Percentiles rank a stretch among this genome's conserved stretches.
Evolutionary conservation across 2,329 filamentous ascomycete genomes (phyloP).

Genomic region (Sarocladium kiliense): DNA sequence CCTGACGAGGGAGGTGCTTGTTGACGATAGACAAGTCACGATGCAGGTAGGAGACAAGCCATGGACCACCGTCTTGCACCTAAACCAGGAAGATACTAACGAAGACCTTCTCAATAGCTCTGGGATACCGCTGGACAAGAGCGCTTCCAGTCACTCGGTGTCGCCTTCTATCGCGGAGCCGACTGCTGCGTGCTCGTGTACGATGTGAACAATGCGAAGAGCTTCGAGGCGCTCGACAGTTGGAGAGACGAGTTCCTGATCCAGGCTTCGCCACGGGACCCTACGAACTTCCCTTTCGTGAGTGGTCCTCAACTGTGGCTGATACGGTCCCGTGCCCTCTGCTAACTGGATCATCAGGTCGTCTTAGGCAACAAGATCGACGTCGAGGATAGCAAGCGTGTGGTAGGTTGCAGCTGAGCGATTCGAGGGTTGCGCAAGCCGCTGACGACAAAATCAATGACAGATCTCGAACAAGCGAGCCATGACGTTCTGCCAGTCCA

Average conservation of each 20-base stretch:
- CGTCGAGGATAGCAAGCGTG: slow-evolving; percentile 94
- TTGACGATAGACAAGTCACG: slow-evolving; percentile 94
- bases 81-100: slow-evolving; percentile 5
- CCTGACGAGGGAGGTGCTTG: slow-evolving; percentile 93
- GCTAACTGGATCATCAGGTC: slow-evolving; percentile 47
- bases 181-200: slow-evolving; percentile 98
- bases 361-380: slow-evolving; percentile 99
- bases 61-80: not conserved
- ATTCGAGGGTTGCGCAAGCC: not conserved
- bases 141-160: slow-evolving; percentile 92
- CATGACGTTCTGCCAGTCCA: slow-evolving; percentile 95
- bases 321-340: not conserved
- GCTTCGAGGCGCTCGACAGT: slow-evolving; percentile 95
- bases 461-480: slow-evolving; percentile 93
- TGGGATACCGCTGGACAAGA: slow-evolving; percentile 99
- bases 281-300: slow-evolving; percentile 96
- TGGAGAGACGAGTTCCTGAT: slow-evolving; percentile 99
- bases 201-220: slow-evolving; percentile 99
- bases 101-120: slow-evolving; percentile 50
- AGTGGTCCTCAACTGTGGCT: slow-evolving; percentile 28
- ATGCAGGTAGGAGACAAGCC: slow-evolving; percentile 69
- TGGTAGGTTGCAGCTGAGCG: slow-evolving; percentile 46
- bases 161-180: slow-evolving; percentile 94
- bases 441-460: slow-evolving; percentile 3
- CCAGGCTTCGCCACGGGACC: slow-evolving; percentile 92